Conservation (phyloP, 2,329 filamentous ascomycete genomes). For the Nemania serpens region DNA sequence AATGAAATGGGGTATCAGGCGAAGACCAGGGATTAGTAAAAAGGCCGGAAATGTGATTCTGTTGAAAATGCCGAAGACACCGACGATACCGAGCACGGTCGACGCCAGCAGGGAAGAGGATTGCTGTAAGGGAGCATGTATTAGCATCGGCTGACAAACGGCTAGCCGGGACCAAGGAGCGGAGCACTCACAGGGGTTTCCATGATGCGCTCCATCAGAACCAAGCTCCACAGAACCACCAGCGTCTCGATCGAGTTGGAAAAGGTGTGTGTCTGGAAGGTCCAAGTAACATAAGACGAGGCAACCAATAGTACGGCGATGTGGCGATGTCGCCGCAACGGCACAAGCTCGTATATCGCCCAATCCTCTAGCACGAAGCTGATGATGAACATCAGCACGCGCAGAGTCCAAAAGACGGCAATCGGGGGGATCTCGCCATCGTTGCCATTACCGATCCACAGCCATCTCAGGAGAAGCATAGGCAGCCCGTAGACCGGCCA, state of each 20-base stretch:
- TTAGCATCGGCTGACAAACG: neutral
- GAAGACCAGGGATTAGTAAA: conserved; percentile 79
- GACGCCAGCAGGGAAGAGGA: conserved; percentile 77
- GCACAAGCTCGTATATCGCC: conserved; percentile 91
- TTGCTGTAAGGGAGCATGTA: conserved; percentile 53
- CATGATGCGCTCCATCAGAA: conserved; percentile 85
- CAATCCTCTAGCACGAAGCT: conserved; percentile 98
- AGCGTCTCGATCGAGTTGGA: conserved; percentile 97
- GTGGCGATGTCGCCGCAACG: conserved; percentile 71
- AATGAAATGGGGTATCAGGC: conserved; percentile 82
- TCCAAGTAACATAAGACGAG: conserved; percentile 98
- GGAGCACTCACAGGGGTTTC: conserved; percentile 69
- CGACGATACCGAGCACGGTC: conserved; percentile 76
- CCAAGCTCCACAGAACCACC: conserved; percentile 89
- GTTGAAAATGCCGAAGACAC: conserved; percentile 90
- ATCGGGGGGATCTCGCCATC: conserved; percentile 80
- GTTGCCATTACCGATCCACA: conserved; percentile 83
- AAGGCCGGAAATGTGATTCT: conserved; percentile 97
- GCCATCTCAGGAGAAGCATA: conserved; percentile 89
- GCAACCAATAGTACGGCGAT: conserved; percentile 83
- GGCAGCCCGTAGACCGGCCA: conserved; percentile 95
- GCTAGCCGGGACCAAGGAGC: neutral
- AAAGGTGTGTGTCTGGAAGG: conserved; percentile 97
- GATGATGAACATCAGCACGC: conserved; percentile 88
- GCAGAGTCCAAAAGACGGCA: conserved; percentile 85